phyloP scores from a whole-genome alignment of 148 eudicot species.

The Beta vulgaris region DNA sequence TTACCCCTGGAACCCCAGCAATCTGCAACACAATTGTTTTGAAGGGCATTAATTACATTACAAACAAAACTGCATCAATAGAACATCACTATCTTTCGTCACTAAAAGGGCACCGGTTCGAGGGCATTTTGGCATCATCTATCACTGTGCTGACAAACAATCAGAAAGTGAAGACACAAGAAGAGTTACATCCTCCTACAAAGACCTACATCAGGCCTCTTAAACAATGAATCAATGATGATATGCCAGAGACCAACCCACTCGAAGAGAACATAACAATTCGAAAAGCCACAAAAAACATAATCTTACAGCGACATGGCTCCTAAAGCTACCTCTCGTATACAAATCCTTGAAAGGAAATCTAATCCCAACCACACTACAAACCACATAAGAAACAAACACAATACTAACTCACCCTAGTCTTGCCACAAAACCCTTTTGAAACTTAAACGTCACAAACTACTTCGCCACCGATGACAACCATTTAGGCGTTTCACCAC shows the following conservation, averaged over 20 bases:
- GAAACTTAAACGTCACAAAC: not conserved
- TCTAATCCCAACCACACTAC: too few species aligned
- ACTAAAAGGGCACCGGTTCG: not conserved
- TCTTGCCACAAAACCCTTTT: not conserved
- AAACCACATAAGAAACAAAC: not conserved
- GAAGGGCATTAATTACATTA: not conserved
- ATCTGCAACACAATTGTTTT: constrained; percentile 41
- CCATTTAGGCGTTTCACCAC: not conserved
- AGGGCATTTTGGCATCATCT: not conserved
- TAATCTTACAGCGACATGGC: too few species aligned
- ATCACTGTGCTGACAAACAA: not conserved
- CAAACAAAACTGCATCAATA: not conserved
- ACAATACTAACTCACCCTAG: not conserved
- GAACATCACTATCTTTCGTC: not conserved
- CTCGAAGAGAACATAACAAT: too few species aligned
- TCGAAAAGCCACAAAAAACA: too few species aligned
- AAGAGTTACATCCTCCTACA: not conserved
- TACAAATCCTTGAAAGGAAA: too few species aligned
- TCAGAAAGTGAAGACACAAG: not conserved
- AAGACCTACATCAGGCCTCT: too few species aligned
- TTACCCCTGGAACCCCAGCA: constrained; percentile 98
- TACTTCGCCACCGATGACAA: not conserved
- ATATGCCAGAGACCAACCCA: too few species aligned
- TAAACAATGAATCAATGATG: too few species aligned
- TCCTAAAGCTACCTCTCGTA: too few species aligned